Base-by-base conservation (phyloP, 2,329 filamentous ascomycete genomes). In the Trematosphaeria pertusa region DNA sequence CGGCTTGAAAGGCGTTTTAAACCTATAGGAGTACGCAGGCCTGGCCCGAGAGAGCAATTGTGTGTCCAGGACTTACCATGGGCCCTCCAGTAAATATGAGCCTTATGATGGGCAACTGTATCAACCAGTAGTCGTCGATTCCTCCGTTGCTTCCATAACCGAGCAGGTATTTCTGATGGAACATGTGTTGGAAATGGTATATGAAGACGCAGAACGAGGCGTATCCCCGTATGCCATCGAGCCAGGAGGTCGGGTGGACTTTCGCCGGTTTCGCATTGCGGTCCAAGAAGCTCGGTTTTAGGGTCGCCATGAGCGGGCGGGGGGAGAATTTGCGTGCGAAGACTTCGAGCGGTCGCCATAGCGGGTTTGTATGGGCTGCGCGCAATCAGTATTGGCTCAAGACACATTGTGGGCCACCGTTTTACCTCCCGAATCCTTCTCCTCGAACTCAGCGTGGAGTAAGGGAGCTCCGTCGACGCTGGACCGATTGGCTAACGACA, bases 161-260 rank as follows among this genome's bases (percentile, higher is more conserved):
- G 71, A 73, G 59, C 48, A 10, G 67, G 58, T 26, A 68, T 63
- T 58, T 85, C 81, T 11, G 76, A 77, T 82, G 82, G 85, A 4
- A 83, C 65, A 54, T 81, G 69, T 62, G 86, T 78, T 64, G 87
- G 83, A 54, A 60, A 43, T 84, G 80, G 59, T 77, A 78, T 62
- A 86, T 50, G 51, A 59, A 87, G 14, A 87, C 85, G 34, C 87
- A 66, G 17, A 87, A 75, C 1, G 84, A 81, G 1, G 84, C 83
- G 46, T 86, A 83, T 5, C 85, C 85, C 56, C 85, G 74, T 11
- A 87, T 71, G 11, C 84, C 85, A 55, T 87, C 84, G 17, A 84
- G 45, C 43, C 34, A 42, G 10, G 40, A 19, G 5, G 48, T 52
- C 7, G 44, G 37, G n/a, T 45, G 44, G n/a, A 32, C n/a, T 19